A percentile compares a stretch with the other conserved stretches of the same genome.
These are phyloP conservation scores for Penicillium nucicola DNA, from an alignment of 495 filamentous ascomycete genomes.

Conservation along the genomic window DNA sequence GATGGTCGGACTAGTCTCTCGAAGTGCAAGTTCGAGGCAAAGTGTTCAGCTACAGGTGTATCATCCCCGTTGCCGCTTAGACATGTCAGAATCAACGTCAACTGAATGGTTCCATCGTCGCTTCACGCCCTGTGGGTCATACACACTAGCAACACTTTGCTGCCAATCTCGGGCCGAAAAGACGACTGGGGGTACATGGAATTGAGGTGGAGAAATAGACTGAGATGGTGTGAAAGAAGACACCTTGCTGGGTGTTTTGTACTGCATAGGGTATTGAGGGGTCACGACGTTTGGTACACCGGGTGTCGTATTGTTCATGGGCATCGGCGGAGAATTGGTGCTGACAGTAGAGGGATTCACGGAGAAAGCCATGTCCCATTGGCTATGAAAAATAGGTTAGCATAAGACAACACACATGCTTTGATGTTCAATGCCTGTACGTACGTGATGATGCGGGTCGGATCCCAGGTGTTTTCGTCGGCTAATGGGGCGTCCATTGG, in stretches of 20 bases:
- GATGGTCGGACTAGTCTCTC: background rate
- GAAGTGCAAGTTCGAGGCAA: background rate
- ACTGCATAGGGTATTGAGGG: slow-evolving; percentile 39
- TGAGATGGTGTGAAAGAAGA: slow-evolving; percentile 38
- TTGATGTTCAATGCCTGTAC: slow-evolving; percentile 20
- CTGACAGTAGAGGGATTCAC: slow-evolving; percentile 49
- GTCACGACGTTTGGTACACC: slow-evolving; percentile 25
- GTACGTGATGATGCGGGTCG: slow-evolving; percentile 90
- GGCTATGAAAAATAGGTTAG: slow-evolving; percentile 47
- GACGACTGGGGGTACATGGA: slow-evolving; percentile 58
- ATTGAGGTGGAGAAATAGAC: slow-evolving; percentile 52
- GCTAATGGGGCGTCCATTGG: slow-evolving; percentile 54
- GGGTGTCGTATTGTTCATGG: slow-evolving; percentile 31
- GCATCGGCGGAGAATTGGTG: slow-evolving; percentile 48
- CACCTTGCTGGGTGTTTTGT: slow-evolving; percentile 32
- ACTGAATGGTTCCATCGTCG: slow-evolving; percentile 60
- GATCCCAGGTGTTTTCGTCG: slow-evolving; percentile 82
- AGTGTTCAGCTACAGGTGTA: background rate
- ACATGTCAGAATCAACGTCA: slow-evolving; percentile 29
- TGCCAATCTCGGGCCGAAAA: slow-evolving; percentile 97
- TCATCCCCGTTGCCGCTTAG: slow-evolving; percentile 37
- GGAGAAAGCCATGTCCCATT: slow-evolving; percentile 92
- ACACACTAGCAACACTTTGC: slow-evolving; percentile 87
- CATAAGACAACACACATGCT: slow-evolving; percentile 14
- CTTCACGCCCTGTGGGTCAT: slow-evolving; percentile 71